Percentiles rank a stretch among this genome's conserved stretches.
phyloP scores from a whole-genome alignment of 78 protist genomes.

The Dictyostelium purpureum region DNA sequence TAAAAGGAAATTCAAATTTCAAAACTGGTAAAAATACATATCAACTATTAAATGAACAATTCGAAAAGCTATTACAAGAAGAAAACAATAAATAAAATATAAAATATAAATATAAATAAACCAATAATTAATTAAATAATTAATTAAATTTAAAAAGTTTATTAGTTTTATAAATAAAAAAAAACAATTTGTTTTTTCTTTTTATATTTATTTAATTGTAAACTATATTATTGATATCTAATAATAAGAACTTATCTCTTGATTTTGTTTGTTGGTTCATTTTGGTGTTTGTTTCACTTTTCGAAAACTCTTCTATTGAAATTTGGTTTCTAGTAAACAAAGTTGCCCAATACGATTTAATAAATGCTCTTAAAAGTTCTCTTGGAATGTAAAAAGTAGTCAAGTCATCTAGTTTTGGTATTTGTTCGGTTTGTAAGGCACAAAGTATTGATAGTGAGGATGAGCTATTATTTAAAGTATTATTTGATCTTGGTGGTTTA shows the following conservation, averaged over 20 bases:
- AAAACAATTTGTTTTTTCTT: too few species aligned
- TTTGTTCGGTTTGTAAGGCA: not conserved
- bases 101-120: not conserved
- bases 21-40: constrained; percentile 5
- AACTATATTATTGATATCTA: not conserved
- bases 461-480: not conserved
- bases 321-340: not conserved
- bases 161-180: too few species aligned
- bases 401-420: not conserved
- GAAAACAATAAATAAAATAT: not conserved
- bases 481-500: constrained; percentile 30
- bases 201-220: not conserved
- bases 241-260: constrained; percentile 14
- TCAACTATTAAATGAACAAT: not conserved
- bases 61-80: not conserved
- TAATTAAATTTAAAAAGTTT: not conserved
- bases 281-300: not conserved
- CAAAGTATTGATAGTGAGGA: not conserved
- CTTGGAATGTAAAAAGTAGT: constrained; percentile 4
- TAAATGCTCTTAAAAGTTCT: constrained; percentile 5
- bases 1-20: not conserved
- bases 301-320: not conserved
- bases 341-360: constrained; percentile 10
- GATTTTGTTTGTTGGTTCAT: not conserved
- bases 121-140: not conserved